A percentile compares a stretch with the other conserved stretches of the same genome.
Evolutionary conservation across 106 monocot species (phyloP).

Genomic region (Dioscorea dumetorum): DNA sequence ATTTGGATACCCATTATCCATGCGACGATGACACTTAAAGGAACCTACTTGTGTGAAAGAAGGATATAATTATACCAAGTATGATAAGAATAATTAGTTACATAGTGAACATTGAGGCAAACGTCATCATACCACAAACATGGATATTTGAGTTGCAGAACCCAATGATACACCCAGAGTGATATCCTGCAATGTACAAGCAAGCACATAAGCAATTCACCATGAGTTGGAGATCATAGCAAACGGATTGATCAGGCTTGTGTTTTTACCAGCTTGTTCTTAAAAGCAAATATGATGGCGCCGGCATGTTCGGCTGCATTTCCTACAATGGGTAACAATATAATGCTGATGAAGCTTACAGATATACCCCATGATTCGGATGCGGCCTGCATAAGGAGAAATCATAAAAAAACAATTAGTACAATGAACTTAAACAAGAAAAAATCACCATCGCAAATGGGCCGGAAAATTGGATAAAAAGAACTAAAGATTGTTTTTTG

Average conservation of each 20-base stretch:
- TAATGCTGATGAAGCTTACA: constrained; percentile 62
- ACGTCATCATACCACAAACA: constrained; percentile 65
- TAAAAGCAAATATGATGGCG: constrained; percentile 81
- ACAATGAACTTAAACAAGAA: too few relatives aligned
- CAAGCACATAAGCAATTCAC: too few relatives aligned
- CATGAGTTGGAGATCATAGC: too few relatives aligned
- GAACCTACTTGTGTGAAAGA: constrained; percentile 27
- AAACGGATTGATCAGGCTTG: too few relatives aligned
- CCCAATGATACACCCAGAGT: constrained; percentile 81
- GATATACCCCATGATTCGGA: constrained; percentile 54
- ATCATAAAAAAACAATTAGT: too few relatives aligned
- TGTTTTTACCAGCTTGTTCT: constrained; percentile 67
- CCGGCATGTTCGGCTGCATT: constrained; percentile 91
- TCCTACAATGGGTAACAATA: constrained; percentile 76
- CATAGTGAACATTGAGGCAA: too few relatives aligned
- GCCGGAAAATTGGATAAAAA: too few relatives aligned
- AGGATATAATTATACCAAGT: too few relatives aligned
- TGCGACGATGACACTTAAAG: constrained; percentile 54
- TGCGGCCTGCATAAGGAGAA: constrained; percentile 27
- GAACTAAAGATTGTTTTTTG: too few relatives aligned
- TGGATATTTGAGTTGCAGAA: constrained; percentile 85
- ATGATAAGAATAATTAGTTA: too few relatives aligned
- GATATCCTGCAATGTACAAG: constrained; percentile 43
- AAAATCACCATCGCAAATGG: too few relatives aligned
- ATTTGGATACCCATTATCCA: constrained; percentile 78